phyloP scores from a whole-genome alignment of 2,329 filamentous ascomycete species.

The Ophiostoma perfectum region DNA sequence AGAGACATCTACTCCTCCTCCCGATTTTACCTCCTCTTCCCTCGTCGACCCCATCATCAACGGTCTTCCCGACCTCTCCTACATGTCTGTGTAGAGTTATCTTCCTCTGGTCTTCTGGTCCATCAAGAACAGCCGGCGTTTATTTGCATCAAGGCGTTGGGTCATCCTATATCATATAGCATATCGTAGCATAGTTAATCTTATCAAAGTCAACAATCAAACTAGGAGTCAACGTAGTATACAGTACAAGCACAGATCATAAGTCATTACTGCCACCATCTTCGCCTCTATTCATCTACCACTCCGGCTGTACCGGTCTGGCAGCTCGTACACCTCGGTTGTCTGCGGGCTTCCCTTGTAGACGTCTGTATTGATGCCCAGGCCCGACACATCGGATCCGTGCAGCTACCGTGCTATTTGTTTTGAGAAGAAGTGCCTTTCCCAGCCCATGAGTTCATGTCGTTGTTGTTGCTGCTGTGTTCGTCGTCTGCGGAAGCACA shows the following conservation, averaged over 20 bases:
- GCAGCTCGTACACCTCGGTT: neutral
- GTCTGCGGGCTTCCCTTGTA: neutral
- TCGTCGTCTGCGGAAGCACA: neutral
- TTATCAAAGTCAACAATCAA: neutral
- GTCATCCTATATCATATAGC: too few species aligned
- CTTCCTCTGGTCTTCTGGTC: neutral
- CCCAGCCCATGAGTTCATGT: neutral
- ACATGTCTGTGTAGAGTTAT: constrained; percentile 32
- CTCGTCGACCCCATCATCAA: neutral
- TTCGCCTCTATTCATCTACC: neutral
- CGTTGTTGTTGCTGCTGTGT: neutral
- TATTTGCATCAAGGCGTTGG: neutral
- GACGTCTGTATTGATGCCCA: neutral
- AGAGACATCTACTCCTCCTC: neutral
- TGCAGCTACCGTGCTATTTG: neutral
- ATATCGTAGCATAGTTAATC: neutral
- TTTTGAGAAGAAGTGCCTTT: neutral
- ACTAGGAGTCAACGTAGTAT: neutral
- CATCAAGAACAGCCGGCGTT: neutral
- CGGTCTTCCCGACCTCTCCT: constrained; percentile 34
- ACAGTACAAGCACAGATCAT: neutral
- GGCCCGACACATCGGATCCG: neutral
- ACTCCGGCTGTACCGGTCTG: neutral
- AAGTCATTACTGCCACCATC: neutral
- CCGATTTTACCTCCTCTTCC: neutral